A percentile compares a stretch with the other conserved stretches of the same genome.
Conservation (phyloP, 306 rosid genomes). For the Lupinus albus region DNA sequence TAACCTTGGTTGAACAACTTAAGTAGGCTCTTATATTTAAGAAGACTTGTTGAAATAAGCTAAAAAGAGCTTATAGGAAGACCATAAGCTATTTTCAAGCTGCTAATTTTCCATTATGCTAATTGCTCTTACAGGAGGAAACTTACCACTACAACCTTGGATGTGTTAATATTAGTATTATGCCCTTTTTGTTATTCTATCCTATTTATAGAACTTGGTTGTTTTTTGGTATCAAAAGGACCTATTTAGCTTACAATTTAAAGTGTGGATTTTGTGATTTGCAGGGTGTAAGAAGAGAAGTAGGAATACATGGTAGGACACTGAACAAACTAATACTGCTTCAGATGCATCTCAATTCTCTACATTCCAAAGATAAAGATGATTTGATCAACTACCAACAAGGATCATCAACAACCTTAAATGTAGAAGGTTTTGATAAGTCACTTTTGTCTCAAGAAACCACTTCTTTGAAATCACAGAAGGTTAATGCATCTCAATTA, state of each 20-base stretch:
- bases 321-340: slow-evolving; percentile 58
- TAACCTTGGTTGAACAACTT: no score
- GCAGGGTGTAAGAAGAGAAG: slow-evolving; percentile 98
- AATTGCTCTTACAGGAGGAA: slow-evolving; percentile 5
- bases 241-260: neutral
- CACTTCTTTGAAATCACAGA: slow-evolving; percentile 41
- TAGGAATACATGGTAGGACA: slow-evolving; percentile 72
- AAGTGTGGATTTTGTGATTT: slow-evolving; percentile 30
- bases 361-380: slow-evolving; percentile 47
- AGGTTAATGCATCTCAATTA: slow-evolving; percentile 38
- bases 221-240: neutral
- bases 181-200: neutral
- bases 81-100: no score
- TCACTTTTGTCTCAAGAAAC: slow-evolving; percentile 52
- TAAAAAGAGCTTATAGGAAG: no score
- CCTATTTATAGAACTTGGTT: neutral
- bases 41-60: no score
- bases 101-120: neutral
- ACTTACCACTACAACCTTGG: neutral
- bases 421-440: slow-evolving; percentile 40
- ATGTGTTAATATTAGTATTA: neutral
- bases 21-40: no score
- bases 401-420: slow-evolving; percentile 44
- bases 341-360: slow-evolving; percentile 38
- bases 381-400: slow-evolving; percentile 49